Percentiles rank a stretch among this genome's conserved stretches.
Evolutionary conservation across 768 basidiomycete species (phyloP).

Genomic region (Filobasidium wieringae): DNA sequence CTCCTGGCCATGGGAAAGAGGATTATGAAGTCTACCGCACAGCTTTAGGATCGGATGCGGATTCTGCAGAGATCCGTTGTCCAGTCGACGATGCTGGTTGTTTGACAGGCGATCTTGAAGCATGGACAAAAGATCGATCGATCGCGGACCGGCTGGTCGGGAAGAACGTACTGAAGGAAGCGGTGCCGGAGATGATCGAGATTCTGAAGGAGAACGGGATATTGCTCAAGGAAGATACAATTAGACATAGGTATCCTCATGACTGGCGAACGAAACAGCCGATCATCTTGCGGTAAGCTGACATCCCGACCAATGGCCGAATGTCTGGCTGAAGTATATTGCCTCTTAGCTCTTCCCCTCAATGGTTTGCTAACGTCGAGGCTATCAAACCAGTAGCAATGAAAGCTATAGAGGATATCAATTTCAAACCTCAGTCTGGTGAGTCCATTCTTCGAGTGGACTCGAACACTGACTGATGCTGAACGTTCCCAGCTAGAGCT

Average conservation of each 20-base stretch:
- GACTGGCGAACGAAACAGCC: slow-evolving; percentile 94
- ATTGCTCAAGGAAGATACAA: slow-evolving; percentile 56
- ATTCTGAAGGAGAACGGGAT: slow-evolving; percentile 48
- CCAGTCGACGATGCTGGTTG: slow-evolving; percentile 69
- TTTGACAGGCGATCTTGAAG: slow-evolving; percentile 52
- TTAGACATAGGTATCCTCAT: slow-evolving; percentile 84
- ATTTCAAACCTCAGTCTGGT: slow-evolving; percentile 62
- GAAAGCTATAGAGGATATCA: slow-evolving; percentile 54
- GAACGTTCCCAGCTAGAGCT: slow-evolving; percentile 52
- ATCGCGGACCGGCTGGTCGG: slow-evolving; percentile 49
- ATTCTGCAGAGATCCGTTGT: slow-evolving; percentile 50
- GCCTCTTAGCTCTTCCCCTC: slow-evolving; percentile 66
- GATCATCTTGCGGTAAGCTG: slow-evolving; percentile 65
- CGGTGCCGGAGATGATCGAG: slow-evolving; percentile 55
- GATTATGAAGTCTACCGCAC: slow-evolving; percentile 64
- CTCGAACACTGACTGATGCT: not conserved
- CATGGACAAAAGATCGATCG: slow-evolving; percentile 48
- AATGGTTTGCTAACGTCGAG: slow-evolving; percentile 93
- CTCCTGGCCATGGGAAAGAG: slow-evolving; percentile 86
- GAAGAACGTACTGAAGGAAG: slow-evolving; percentile 60
- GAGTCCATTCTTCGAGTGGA: not conserved
- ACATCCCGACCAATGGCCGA: not conserved
- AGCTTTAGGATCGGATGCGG: slow-evolving; percentile 35
- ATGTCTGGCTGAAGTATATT: not conserved
- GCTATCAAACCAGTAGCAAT: slow-evolving; percentile 67